Evolutionary conservation across 2,329 filamentous ascomycete species (phyloP).

Genomic region (Xylaria sp.): DNA sequence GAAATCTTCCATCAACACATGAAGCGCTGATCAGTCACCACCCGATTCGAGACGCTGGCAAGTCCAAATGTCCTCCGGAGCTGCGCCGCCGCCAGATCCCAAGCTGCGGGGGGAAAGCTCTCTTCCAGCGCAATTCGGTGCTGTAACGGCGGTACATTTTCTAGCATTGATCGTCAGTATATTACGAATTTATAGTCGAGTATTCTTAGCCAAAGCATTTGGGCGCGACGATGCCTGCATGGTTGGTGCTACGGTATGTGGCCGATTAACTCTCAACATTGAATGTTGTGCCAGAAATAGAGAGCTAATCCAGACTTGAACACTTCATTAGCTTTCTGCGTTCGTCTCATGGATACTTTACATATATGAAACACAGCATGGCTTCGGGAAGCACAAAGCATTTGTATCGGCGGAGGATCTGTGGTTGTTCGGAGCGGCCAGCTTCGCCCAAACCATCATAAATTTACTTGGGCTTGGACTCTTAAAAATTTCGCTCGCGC

Average conservation of each 20-base stretch:
- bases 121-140: conserved; percentile 26
- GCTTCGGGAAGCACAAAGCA: conserved; percentile 58
- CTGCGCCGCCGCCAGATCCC: conserved; percentile 16
- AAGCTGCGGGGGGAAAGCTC: conserved; percentile 18
- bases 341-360: conserved; percentile 52
- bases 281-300: background rate
- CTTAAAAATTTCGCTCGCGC: conserved; percentile 59
- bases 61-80: conserved; percentile 12
- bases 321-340: conserved; percentile 43
- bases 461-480: conserved; percentile 55
- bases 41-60: background rate
- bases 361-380: conserved; percentile 56
- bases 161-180: conserved; percentile 20
- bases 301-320: conserved; percentile 9
- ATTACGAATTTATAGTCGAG: conserved; percentile 32
- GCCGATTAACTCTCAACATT: background rate
- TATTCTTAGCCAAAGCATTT: conserved; percentile 35
- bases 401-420: conserved; percentile 52
- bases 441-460: conserved; percentile 59
- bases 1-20: conserved; percentile 6
- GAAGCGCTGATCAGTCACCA: background rate
- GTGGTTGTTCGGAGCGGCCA: conserved; percentile 53
- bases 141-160: conserved; percentile 20
- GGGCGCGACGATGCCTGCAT: conserved; percentile 49
- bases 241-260: conserved; percentile 44